Base-by-base conservation (phyloP, 2,329 filamentous ascomycete species). In the Cercospora nicotianae region DNA sequence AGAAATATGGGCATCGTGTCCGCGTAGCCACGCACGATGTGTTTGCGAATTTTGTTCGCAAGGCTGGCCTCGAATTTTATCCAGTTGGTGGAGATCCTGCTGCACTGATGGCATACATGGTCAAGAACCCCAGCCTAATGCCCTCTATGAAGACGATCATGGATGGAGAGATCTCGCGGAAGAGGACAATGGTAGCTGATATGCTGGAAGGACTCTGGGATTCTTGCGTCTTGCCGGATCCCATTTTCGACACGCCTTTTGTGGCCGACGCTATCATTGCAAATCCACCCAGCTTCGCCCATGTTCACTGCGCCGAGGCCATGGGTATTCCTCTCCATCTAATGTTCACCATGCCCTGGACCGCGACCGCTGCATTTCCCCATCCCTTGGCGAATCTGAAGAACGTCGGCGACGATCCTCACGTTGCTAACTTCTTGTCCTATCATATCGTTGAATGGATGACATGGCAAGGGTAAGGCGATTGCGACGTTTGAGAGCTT, bases 311-410 rank as follows among this genome's bases (percentile, higher is more conserved):
- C 67, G 90, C 90, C 0, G 89, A 93, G 77, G 90, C 89, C 77
- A 79, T 92, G 72, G 90, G 89, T 0, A 87, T 92, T 58, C 90
- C 90, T 0, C 75, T 92, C 3, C 90, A 92, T 72, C 87, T 96
- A 78, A 94, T 96, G 90, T 96, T 96, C 79, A 96, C 96, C 1
- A 96, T 96, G 92, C 93, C 93, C 0, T 96, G 91, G 90, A 91
- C 91, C 0, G 89, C 92, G 0, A 96, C 93, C 0, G 87, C 90
- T 75, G 86, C 90, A 0, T 96, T 96, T 71, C 91, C 92, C 0
- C 93, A 96, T 74, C 93, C 93, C 0, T 82, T 96, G 13, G 92
- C 92, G 0, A 94, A 94, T 70, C 39, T 42, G 39, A n/a, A 39
- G 16, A 42, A 42, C 16, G 36, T 42, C 36, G 36, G 36, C 36